Conservation (phyloP, 2,329 filamentous ascomycete species). For the Furcasterigmium sp. region DNA sequence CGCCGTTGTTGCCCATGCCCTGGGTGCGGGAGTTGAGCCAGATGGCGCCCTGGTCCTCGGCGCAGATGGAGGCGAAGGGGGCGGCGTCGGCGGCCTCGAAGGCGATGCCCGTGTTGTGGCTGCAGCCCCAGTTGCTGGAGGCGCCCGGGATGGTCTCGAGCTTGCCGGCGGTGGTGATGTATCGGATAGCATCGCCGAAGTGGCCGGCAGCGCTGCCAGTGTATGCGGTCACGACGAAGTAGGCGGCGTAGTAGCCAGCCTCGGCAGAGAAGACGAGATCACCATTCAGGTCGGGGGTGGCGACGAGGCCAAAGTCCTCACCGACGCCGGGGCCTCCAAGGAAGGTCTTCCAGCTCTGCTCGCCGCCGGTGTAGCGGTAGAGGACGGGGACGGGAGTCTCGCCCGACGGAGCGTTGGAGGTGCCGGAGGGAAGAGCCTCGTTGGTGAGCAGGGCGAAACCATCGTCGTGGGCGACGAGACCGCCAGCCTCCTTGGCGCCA, state of each 20-base stretch:
- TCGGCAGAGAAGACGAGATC: conserved; percentile 55
- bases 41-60: conserved; percentile 58
- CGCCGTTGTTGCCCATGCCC: conserved; percentile 45
- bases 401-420: conserved; percentile 38
- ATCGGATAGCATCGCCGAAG: conserved; percentile 47
- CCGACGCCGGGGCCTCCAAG: conserved; percentile 53
- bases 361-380: conserved; percentile 52
- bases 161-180: conserved; percentile 42
- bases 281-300: conserved; percentile 55
- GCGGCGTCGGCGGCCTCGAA: conserved; percentile 53
- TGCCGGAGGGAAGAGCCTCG: conserved; percentile 45
- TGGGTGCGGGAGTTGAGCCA: conserved; percentile 58
- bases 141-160: conserved; percentile 46
- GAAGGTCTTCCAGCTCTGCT: conserved; percentile 52
- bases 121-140: conserved; percentile 54
- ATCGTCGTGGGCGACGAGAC: conserved; percentile 56
- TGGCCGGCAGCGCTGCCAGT: conserved; percentile 48
- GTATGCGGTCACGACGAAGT: conserved; percentile 57
- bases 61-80: conserved; percentile 54
- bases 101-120: conserved; percentile 60
- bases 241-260: conserved; percentile 53
- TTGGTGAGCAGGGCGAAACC: conserved; percentile 59
- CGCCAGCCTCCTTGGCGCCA: conserved; percentile 54
- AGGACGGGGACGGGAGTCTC: conserved; percentile 49
- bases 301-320: conserved; percentile 35